These are phyloP conservation scores for Pontederia paniculata DNA, from an alignment of 176 grass and related monocot genomes.

Conservation along the genomic window DNA sequence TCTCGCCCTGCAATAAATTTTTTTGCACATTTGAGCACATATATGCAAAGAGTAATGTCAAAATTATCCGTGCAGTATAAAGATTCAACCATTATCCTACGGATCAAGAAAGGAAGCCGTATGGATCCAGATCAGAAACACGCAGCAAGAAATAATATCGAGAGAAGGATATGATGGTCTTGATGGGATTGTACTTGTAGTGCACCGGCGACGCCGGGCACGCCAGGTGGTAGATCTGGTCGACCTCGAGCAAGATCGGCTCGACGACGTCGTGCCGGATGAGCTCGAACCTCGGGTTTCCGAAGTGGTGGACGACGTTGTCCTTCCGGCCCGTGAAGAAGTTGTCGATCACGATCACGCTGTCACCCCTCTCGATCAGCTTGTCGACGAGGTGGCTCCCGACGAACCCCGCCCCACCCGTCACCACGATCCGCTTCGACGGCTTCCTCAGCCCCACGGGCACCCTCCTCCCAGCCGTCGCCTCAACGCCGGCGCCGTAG, in stretches of 20 bases:
- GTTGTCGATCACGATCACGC: constrained; percentile 91
- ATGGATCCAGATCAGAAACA: constrained; percentile 10
- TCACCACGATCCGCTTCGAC: constrained; percentile 60
- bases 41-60: no score
- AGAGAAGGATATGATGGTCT: constrained; percentile 89
- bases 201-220: constrained; percentile 91
- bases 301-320: constrained; percentile 74
- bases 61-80: no score
- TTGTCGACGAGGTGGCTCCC: constrained; percentile 87
- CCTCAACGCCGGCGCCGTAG: constrained; percentile 3
- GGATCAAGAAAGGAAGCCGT: no score
- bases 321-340: constrained; percentile 96
- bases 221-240: constrained; percentile 98
- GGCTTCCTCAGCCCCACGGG: constrained; percentile 52
- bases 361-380: constrained; percentile 65
- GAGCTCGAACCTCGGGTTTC: constrained; percentile 74
- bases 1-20: no score
- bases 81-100: no score
- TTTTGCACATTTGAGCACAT: no score
- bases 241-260: constrained; percentile 92
- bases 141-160: not conserved
- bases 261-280: constrained; percentile 92
- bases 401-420: constrained; percentile 75
- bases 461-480: constrained; percentile 32
- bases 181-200: constrained; percentile 98